These are phyloP conservation scores for Dryadomyces sulphureus DNA, from an alignment of 2,329 filamentous ascomycete species.

Conservation along the genomic window DNA sequence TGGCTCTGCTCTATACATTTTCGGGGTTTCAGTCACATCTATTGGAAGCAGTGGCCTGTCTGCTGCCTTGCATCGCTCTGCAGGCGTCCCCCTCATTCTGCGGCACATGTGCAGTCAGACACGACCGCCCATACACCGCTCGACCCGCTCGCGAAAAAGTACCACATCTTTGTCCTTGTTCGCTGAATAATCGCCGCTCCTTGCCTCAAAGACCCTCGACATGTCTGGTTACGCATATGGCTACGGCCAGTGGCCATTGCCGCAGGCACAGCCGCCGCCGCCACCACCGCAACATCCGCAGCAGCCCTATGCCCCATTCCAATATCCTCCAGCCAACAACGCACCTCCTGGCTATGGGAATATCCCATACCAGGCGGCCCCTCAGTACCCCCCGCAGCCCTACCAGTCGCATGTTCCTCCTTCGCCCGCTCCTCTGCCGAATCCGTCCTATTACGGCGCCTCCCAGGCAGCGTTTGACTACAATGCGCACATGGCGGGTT, in stretches of 20 bases:
- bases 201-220: no score
- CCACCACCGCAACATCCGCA: background rate
- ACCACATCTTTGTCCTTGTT: background rate
- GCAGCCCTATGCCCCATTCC: slow-evolving; percentile 8
- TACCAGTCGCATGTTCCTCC: background rate
- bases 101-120: background rate
- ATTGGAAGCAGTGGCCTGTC: no score
- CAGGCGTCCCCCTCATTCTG: background rate
- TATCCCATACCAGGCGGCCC: slow-evolving; percentile 1
- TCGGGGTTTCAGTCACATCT: background rate
- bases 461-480: slow-evolving; percentile 22
- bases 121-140: background rate
- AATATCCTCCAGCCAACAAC: slow-evolving; percentile 9
- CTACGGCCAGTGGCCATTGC: slow-evolving; percentile 15
- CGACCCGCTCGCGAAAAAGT: background rate
- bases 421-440: background rate
- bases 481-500: slow-evolving; percentile 24
- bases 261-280: slow-evolving; percentile 1
- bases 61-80: background rate
- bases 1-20: background rate
- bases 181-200: no score
- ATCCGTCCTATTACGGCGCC: slow-evolving; percentile 13
- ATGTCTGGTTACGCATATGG: slow-evolving; percentile 27
- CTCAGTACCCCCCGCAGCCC: background rate
- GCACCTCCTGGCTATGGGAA: slow-evolving; percentile 1